These are phyloP conservation scores for Ceratocystis variospora DNA, from an alignment of 2,329 filamentous ascomycete genomes.

Conservation along the genomic window DNA sequence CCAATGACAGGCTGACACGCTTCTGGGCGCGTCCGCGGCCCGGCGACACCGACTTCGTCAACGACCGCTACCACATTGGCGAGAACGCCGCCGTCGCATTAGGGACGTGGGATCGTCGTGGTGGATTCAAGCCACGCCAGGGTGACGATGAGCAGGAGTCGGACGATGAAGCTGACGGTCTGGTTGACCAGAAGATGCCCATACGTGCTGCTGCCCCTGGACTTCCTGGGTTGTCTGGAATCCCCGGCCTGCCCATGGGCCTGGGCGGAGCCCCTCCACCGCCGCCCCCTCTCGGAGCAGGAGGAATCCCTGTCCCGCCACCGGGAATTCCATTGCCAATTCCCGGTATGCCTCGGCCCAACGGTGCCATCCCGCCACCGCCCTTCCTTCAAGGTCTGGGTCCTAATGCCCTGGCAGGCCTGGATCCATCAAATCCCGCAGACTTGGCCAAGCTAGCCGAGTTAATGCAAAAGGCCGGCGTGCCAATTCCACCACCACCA, in stretches of 20 bases:
- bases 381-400: conserved; percentile 39
- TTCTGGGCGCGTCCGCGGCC: conserved; percentile 92
- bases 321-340: conserved; percentile 21
- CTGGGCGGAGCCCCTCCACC: not conserved
- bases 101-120: conserved; percentile 81
- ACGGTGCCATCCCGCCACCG: conserved; percentile 37
- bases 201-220: conserved; percentile 34
- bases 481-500: conserved; percentile 45
- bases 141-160: conserved; percentile 90
- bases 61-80: conserved; percentile 90
- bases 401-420: conserved; percentile 36
- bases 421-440: conserved; percentile 47
- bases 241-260: conserved; percentile 7
- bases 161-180: conserved; percentile 82
- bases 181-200: conserved; percentile 80
- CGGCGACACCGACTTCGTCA: conserved; percentile 70
- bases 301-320: conserved; percentile 19
- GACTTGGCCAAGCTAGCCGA: conserved; percentile 48
- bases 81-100: conserved; percentile 82
- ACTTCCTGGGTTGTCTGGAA: conserved; percentile 38
- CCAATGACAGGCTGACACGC: conserved; percentile 88
- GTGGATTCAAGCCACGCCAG: conserved; percentile 62
- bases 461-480: conserved; percentile 51
- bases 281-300: not conserved
- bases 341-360: conserved; percentile 37